Conservation (phyloP, 78 protist genomes). For the Capsaspora owczarzaki region DNA sequence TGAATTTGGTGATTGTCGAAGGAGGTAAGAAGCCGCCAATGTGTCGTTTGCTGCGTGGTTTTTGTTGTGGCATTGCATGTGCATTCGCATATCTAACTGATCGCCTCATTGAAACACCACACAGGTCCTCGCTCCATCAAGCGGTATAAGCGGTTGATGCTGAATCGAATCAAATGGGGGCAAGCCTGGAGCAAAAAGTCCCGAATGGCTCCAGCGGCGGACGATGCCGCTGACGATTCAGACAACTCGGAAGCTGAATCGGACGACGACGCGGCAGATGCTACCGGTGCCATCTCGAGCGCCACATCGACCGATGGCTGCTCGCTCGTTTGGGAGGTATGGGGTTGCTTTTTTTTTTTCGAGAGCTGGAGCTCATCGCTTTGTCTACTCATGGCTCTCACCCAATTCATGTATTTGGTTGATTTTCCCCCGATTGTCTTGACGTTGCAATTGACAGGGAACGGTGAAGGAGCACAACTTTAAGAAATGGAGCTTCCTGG, state of each 20-base stretch:
- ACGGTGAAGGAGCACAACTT: neutral
- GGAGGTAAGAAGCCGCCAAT: neutral
- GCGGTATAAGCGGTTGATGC: slow-evolving; percentile 10
- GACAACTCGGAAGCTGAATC: neutral
- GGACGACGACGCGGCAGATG: neutral
- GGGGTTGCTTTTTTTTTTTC: neutral
- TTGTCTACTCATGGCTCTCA: neutral
- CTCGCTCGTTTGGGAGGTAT: slow-evolving; percentile 4
- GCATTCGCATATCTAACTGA: neutral
- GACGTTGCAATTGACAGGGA: neutral
- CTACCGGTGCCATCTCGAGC: neutral
- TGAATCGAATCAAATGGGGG: slow-evolving; percentile 10
- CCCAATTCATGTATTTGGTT: neutral
- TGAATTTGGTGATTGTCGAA: slow-evolving; percentile 11
- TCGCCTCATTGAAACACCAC: neutral
- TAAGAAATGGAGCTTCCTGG: neutral
- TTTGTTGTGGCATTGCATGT: neutral
- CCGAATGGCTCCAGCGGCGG: neutral
- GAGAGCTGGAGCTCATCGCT: neutral
- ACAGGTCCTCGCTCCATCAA: neutral
- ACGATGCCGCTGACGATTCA: neutral
- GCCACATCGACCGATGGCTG: neutral
- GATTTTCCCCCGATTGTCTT: neutral
- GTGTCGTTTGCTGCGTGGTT: too few species aligned
- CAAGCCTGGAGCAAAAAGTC: neutral